These are phyloP conservation scores for Kalmanozyma brasiliensis DNA, from an alignment of 1,284 basidiomycete species.

Conservation along the genomic window DNA sequence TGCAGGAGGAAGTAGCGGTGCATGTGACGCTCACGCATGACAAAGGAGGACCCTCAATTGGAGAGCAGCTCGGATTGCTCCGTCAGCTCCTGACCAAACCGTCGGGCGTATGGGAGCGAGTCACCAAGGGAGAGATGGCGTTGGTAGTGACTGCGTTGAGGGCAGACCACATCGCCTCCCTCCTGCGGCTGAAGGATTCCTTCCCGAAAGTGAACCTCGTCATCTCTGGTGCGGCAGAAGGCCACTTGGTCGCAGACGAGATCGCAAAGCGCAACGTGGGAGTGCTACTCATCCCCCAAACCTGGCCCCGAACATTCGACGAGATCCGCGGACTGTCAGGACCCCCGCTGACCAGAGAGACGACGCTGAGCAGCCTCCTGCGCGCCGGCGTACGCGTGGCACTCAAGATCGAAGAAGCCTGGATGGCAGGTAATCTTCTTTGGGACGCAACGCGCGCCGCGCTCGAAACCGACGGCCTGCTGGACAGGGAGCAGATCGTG, in stretches of 20 bases:
- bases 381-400: slow-evolving; percentile 79
- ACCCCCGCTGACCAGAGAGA: slow-evolving; percentile 78
- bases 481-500: slow-evolving; percentile 73
- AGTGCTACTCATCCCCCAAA: slow-evolving; percentile 77
- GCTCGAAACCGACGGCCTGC: slow-evolving; percentile 38
- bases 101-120: slow-evolving; percentile 68
- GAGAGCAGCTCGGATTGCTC: slow-evolving; percentile 78
- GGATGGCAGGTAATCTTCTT: slow-evolving; percentile 76
- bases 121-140: slow-evolving; percentile 72
- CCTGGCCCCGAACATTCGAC: slow-evolving; percentile 78
- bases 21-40: slow-evolving; percentile 75
- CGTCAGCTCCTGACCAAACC: slow-evolving; percentile 73
- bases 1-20: slow-evolving; percentile 77
- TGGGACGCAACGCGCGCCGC: slow-evolving; percentile 72
- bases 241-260: slow-evolving; percentile 75
- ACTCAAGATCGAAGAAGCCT: slow-evolving; percentile 74
- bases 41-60: slow-evolving; percentile 71
- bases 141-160: slow-evolving; percentile 77
- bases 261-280: slow-evolving; percentile 77
- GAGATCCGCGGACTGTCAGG: slow-evolving; percentile 77
- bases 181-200: slow-evolving; percentile 79
- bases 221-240: slow-evolving; percentile 78
- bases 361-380: slow-evolving; percentile 75
- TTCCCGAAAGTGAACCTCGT: slow-evolving; percentile 75
- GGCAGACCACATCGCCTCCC: slow-evolving; percentile 79